phyloP scores from a whole-genome alignment of 345 rosid genomes.

The Theobroma cacao region DNA sequence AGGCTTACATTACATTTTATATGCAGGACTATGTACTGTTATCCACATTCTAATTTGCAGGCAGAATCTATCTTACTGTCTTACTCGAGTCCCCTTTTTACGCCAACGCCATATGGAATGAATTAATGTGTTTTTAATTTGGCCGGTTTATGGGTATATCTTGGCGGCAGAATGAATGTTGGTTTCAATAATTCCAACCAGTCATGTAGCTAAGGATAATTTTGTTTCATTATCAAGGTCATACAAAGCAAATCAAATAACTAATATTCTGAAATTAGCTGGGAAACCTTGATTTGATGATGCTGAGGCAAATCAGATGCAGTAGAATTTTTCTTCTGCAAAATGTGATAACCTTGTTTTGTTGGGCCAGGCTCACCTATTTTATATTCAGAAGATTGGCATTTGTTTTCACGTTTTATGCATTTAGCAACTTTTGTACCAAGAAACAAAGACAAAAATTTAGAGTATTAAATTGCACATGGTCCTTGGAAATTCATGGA shows the following conservation, averaged over 20 bases:
- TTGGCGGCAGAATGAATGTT: constrained; percentile 21
- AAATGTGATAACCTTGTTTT: background rate
- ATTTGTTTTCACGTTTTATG: background rate
- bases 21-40: background rate
- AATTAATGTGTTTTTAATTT: constrained; percentile 1
- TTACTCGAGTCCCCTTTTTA: constrained; percentile 1
- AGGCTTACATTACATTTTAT: constrained; percentile 15
- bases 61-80: constrained; percentile 22
- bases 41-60: constrained; percentile 16
- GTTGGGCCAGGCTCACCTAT: background rate
- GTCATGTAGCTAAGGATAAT: background rate
- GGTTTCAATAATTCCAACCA: constrained; percentile 22
- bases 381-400: constrained; percentile 1
- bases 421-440: background rate
- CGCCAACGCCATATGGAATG: constrained; percentile 15
- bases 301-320: constrained; percentile 6
- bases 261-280: background rate
- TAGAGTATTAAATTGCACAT: background rate
- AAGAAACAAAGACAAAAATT: background rate
- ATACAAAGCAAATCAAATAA: background rate
- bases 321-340: background rate
- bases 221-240: background rate
- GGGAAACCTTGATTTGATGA: constrained; percentile 14
- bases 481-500: background rate
- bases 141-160: constrained; percentile 33